These are phyloP conservation scores for Cryomyces minteri DNA, from an alignment of 495 filamentous ascomycete species.

Conservation along the genomic window DNA sequence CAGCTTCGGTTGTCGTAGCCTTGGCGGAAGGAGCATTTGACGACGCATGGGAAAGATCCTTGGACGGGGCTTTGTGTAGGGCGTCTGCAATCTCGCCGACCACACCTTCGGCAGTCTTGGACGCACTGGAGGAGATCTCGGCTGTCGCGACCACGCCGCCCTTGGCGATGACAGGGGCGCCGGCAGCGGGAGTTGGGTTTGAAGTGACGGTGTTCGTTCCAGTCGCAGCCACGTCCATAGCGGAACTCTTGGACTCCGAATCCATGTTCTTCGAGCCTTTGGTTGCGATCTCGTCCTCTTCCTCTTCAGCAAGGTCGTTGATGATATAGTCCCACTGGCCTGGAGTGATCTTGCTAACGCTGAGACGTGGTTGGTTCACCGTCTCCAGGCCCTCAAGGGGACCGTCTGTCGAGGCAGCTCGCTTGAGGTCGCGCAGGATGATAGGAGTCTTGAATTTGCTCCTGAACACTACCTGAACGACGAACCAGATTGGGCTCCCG, in stretches of 20 bases:
- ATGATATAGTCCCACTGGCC: conserved; percentile 71
- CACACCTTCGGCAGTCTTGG: background rate
- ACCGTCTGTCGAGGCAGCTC: conserved; percentile 33
- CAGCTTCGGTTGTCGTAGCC: background rate
- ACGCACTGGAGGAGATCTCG: background rate
- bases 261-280: background rate
- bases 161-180: background rate
- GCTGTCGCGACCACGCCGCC: background rate
- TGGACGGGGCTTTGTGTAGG: background rate
- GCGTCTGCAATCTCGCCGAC: background rate
- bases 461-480: conserved; percentile 74
- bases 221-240: background rate
- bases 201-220: background rate
- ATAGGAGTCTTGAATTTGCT: conserved; percentile 61
- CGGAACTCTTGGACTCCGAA: background rate
- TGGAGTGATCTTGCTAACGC: conserved; percentile 58
- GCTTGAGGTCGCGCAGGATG: conserved; percentile 55
- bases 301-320: conserved; percentile 17
- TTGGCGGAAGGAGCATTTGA: background rate
- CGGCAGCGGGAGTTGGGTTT: background rate
- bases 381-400: conserved; percentile 68
- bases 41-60: background rate
- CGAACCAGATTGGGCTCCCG: conserved; percentile 74
- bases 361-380: conserved; percentile 60
- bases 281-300: background rate